Base-by-base conservation (phyloP, 2,329 filamentous ascomycete species). In the Lecanicillium sp. region DNA sequence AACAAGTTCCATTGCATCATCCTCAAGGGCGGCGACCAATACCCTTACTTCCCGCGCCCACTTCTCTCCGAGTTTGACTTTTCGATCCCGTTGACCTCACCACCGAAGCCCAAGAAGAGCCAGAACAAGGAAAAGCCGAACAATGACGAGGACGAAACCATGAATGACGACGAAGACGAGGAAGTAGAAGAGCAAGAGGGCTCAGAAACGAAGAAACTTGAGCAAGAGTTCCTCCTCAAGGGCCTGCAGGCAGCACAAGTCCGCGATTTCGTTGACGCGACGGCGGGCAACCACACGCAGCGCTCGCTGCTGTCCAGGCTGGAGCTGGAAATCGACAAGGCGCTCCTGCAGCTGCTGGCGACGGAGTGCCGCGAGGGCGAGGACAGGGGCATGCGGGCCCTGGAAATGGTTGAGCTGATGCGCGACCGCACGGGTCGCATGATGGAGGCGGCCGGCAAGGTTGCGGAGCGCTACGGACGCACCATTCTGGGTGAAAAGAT, bases 1-100 rank as follows among this genome's bases (percentile, higher is more conserved):
- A 75, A 84, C 54, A 90, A 84, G 54, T 98, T 98, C 62, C 90
- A 97, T 70, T 98, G 94, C 66, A 96, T 98, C 63, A 97, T 98
- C 52, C 80, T 98, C 55, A 98, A 98, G 65, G 92, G 92, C 46
- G 85, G 84, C 27, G 92, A 98, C 56, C 77, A 83, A 55, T 87
- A 96, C 55, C 89, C 90, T 1, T 96, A 92, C 66, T 97, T 90
- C 64, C 92, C 87, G 10, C 81, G 85, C 9, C 89, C 87, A 3
- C 68, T 96, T 28, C 80, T 98, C 27, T 89, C 83, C 30, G 92
- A 98, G 58, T 98, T 98, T 55, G 86, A 88, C 35, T 94, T 98
- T 58, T 79, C 82, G 31, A 76, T 98, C 14, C 92, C 94, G 1
- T 67, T 96, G 25, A 76, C 77, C 4, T 77, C 77, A 2, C 65